A percentile compares a stretch with the other conserved stretches of the same genome.
Evolutionary conservation across 257 asterid species (phyloP).

Genomic region (Jacaranda mimosifolia): DNA sequence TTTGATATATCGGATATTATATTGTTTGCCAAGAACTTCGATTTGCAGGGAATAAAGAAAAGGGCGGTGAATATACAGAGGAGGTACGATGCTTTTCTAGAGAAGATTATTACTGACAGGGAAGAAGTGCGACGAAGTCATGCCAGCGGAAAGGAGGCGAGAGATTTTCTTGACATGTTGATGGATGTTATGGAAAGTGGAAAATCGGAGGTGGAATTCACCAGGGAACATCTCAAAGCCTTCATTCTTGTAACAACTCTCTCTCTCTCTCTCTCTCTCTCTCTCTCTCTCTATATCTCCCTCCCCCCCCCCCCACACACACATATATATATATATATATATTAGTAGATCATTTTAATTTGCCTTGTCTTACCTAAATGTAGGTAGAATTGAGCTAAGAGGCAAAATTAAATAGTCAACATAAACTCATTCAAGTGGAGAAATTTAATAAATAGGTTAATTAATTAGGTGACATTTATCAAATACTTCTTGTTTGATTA

Average conservation of each 20-base stretch:
- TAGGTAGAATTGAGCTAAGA: no score
- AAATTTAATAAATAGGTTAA: no score
- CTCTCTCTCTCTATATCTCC: no score
- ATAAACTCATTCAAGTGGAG: no score
- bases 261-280: no score
- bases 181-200: conserved; percentile 30
- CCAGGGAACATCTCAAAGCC: conserved; percentile 66
- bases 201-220: conserved; percentile 54
- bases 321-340: no score
- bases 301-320: no score
- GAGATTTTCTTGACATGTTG: conserved; percentile 61
- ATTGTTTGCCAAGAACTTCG: conserved; percentile 56
- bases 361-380: no score
- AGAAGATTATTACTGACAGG: conserved; percentile 55
- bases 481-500: no score
- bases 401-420: no score
- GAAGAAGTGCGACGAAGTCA: conserved; percentile 43
- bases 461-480: no score
- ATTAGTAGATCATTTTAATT: no score
- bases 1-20: conserved; percentile 58
- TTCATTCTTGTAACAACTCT: conserved; percentile 51
- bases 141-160: conserved; percentile 35
- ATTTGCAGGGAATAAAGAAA: conserved; percentile 67
- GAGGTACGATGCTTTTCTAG: conserved; percentile 29
- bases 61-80: conserved; percentile 20